Evolutionary conservation across 768 basidiomycete genomes (phyloP), one percentile per base, ranked within the genome.

Genomic region (Trametes elegans): DNA sequence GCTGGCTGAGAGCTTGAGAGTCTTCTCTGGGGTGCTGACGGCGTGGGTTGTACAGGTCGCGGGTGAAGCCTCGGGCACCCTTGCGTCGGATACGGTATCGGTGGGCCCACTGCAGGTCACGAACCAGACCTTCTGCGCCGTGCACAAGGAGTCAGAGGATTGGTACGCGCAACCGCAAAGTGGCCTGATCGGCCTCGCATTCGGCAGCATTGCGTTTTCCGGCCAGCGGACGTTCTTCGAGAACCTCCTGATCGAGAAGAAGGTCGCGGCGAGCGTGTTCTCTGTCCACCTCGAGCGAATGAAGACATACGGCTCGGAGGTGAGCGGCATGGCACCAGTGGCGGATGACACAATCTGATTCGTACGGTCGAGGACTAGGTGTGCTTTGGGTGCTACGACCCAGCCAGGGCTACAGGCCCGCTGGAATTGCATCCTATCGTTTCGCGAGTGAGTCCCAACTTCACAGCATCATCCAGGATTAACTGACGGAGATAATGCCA

Each of bases 111-210:
- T 7, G 67, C 84, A 11, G 11, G 74, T 85, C 24, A 35, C 59
- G 5, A 64, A 74, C 19, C 85, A 85, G 66, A 70, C 73, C n/a
- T 82, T 88, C 61, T 82, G 83, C 26, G 78, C 78, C 5, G 81
- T 81, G 45, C 62, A 49, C 18, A 63, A 68, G 3, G 74, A 76
- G 46, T 80, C 81, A 0, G 61, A 68, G 5, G 81, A 81, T 61
- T 83, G 87, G 66, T 67, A 70, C 29, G 61, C 63, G 34, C 71
- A 73, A 16, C 84, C 84, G 7, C 82, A 75, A 54, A 76, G 76
- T 41, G 87, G 85, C 10, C 71, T 87, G 10, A 64, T 84, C 7
- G 86, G 85, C 23, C 67, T 88, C 63, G 85, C 81, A 10, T 88
- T 88, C 60, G 70, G 80, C 31, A 70, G 76, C 36, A 84, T 88